Percentiles rank a stretch among this genome's conserved stretches.
These are phyloP conservation scores for Phytophthora rubi DNA, from an alignment of 352 stramenopile species.

Conservation along the genomic window DNA sequence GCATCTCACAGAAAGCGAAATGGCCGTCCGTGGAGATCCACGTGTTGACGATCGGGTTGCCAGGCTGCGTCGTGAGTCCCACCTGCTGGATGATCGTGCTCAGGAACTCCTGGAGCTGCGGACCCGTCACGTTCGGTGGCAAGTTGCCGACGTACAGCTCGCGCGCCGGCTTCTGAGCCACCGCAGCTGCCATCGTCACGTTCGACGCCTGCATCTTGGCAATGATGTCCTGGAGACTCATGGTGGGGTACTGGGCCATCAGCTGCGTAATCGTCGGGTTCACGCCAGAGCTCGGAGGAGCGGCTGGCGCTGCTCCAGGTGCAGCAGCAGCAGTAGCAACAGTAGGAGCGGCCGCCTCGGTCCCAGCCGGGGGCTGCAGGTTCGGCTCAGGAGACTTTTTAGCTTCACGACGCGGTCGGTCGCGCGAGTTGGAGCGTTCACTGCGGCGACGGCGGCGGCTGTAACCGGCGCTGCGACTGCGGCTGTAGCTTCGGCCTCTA, in stretches of 20 bases:
- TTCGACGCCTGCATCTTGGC: conserved; percentile 89
- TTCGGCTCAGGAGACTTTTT: conserved; percentile 59
- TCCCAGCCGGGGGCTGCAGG: conserved; percentile 42
- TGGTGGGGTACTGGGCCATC: conserved; percentile 89
- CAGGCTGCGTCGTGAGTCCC: conserved; percentile 73
- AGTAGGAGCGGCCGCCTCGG: conserved; percentile 10
- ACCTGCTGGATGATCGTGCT: conserved; percentile 90
- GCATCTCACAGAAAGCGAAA: conserved; percentile 91
- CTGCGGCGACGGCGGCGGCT: conserved; percentile 50
- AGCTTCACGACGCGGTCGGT: conserved; percentile 50
- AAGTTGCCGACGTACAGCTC: conserved; percentile 90
- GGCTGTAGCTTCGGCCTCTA: conserved; percentile 42
- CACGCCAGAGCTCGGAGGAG: conserved; percentile 36
- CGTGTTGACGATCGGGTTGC: conserved; percentile 85
- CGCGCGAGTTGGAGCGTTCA: conserved; percentile 67
- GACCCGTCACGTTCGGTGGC: conserved; percentile 80
- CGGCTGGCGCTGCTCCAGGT: conserved; percentile 17
- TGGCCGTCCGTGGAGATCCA: conserved; percentile 89
- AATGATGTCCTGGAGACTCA: conserved; percentile 91
- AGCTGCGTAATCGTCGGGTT: conserved; percentile 88
- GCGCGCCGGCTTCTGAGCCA: conserved; percentile 79
- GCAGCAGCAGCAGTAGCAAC: conserved; percentile 5
- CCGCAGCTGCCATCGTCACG: conserved; percentile 72
- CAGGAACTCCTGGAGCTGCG: conserved; percentile 87
- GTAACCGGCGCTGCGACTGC: conserved; percentile 58